phyloP scores from a whole-genome alignment of 495 filamentous ascomycete species.

The Xylaria nigripes region DNA sequence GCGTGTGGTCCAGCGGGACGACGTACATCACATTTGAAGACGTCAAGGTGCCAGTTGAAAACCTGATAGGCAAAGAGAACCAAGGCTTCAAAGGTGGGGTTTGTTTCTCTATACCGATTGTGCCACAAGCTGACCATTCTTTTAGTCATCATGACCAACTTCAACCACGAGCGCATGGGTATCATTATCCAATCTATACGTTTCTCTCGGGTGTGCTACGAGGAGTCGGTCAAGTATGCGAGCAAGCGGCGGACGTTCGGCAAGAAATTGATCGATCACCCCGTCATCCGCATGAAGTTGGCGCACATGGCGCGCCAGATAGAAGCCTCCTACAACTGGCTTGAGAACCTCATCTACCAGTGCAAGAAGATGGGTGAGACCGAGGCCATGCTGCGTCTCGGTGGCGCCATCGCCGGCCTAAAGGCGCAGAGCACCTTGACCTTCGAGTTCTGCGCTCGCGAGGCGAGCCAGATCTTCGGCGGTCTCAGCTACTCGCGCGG shows the following conservation, averaged over 20 bases:
- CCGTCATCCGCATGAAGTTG: constrained; percentile 95
- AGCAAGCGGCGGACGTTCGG: constrained; percentile 94
- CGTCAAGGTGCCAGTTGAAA: constrained; percentile 96
- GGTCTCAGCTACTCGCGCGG: constrained; percentile 88
- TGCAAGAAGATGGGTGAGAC: constrained; percentile 86
- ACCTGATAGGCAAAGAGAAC: constrained; percentile 95
- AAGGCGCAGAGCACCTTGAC: constrained; percentile 90
- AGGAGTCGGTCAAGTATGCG: constrained; percentile 91
- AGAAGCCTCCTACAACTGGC: constrained; percentile 91
- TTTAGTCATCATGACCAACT: constrained; percentile 90
- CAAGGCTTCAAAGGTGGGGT: constrained; percentile 85
- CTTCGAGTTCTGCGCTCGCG: constrained; percentile 95
- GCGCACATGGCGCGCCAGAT: constrained; percentile 98
- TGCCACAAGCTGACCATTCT: neutral
- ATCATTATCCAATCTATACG: constrained; percentile 96
- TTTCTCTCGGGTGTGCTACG: constrained; percentile 94
- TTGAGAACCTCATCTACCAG: constrained; percentile 95
- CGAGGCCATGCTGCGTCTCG: constrained; percentile 91
- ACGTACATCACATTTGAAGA: constrained; percentile 98
- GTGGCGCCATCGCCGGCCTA: constrained; percentile 85
- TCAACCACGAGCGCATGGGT: constrained; percentile 97
- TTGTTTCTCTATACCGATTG: neutral
- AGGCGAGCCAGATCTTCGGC: constrained; percentile 96
- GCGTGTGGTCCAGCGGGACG: constrained; percentile 89
- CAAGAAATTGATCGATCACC: constrained; percentile 91